phyloP scores from a whole-genome alignment of 768 basidiomycete genomes.

The Mycena latifolia region DNA sequence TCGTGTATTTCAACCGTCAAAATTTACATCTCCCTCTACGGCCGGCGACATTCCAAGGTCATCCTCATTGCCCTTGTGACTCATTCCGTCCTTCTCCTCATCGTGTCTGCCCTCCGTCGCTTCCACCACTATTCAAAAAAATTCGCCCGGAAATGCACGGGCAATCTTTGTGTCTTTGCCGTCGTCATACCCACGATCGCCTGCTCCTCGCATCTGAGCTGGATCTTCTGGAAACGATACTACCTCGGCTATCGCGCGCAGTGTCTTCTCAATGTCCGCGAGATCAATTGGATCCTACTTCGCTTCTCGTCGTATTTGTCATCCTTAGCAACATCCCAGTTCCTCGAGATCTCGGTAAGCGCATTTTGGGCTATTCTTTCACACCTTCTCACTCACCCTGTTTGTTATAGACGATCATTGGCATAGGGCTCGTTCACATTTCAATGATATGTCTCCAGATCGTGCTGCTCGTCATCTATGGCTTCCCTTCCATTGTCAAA shows the following conservation, averaged over 20 bases:
- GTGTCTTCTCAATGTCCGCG: not conserved
- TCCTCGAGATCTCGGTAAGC: not conserved
- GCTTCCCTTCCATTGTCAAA: not conserved
- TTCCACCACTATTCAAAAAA: not conserved
- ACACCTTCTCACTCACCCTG: not conserved
- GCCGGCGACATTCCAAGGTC: not conserved
- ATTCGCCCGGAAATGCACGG: too few species aligned
- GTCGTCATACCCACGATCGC: not conserved
- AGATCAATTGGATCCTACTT: not conserved
- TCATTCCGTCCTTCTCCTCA: not conserved
- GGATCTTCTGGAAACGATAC: not conserved
- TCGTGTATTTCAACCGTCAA: not conserved
- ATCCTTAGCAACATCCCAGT: not conserved
- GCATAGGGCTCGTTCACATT: not conserved
- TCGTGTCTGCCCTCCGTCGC: not conserved
- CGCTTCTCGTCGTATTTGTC: not conserved
- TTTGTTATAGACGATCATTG: not conserved
- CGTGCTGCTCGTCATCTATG: not conserved
- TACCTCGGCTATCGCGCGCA: not conserved
- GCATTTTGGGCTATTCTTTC: not conserved
- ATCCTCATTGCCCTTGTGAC: not conserved
- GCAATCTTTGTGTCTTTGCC: not conserved
- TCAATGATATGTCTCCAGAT: not conserved
- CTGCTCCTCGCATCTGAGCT: not conserved
- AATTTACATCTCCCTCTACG: not conserved